Base-by-base conservation (phyloP, 2,329 filamentous ascomycete species). In the Cercospora sojina region DNA sequence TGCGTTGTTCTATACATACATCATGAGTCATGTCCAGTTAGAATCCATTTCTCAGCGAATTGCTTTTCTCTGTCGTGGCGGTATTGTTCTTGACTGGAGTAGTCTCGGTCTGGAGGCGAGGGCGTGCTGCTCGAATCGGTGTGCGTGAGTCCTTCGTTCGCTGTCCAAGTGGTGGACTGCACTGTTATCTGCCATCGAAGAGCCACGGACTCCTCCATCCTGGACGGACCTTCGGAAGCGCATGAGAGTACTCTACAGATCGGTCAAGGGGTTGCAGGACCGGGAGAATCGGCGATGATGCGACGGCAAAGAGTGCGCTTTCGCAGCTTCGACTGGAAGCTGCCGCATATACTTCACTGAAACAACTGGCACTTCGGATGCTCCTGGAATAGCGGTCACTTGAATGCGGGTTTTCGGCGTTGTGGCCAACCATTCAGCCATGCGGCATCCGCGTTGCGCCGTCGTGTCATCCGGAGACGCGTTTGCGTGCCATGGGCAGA, bases 1-100 rank as follows among this genome's bases (percentile, higher is more conserved):
- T 38, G 60, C 31, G 49, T 56, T 62, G 49, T 62, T 53, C 27
- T 62, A 32, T 62, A 49, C 59, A 43, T 27, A 41, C 27, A 59
- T 59, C 16, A 53, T 6, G 47, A 53, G 58, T 5, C 25, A 29
- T 32, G 59, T 35, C 53, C 53, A 20, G 27, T 35, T 7, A 57
- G n/a, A 9, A 23, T 57, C 16, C 53, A 31, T 35, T 35, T 23
- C 12, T 27, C 29, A 13, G n/a, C 53, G n/a, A 18, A 18, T 10
- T 18, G 47, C 23, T 53, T 29, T 27, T 13, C 12, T 27, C 2
- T 27, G 12, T 53, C 23, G 47, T 7, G 6, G 10, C 20, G 47
- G 23, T 53, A 1, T 53, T 23, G 23, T 27, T 53, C 23, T 16
- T 27, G 23, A 9, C 1, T 53, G 13, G 47, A 8, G 12, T 16